Conservation (phyloP, 768 basidiomycete genomes). For the Podaxis sp. region DNA sequence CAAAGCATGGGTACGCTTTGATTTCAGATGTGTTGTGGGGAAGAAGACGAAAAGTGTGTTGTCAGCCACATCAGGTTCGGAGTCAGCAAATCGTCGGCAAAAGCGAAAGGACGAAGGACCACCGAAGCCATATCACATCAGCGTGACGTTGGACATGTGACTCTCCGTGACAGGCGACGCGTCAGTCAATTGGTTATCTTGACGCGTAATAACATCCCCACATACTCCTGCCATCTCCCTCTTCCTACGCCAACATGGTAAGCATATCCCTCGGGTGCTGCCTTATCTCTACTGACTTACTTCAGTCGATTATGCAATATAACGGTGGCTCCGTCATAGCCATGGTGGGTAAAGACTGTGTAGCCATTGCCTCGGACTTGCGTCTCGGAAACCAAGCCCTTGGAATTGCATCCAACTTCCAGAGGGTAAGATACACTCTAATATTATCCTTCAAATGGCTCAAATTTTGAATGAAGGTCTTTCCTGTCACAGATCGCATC, state of each 20-base stretch:
- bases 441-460: neutral
- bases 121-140: neutral
- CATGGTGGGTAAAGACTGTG: conserved; percentile 99
- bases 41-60: neutral
- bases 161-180: conserved; percentile 37
- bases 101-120: neutral
- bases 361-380: conserved; percentile 95
- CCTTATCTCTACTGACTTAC: conserved; percentile 16
- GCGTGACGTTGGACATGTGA: conserved; percentile 20
- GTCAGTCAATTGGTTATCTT: conserved; percentile 33
- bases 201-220: conserved; percentile 20
- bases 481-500: conserved; percentile 90
- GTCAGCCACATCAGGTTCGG: conserved; percentile 6
- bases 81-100: too few species aligned
- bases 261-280: conserved; percentile 12
- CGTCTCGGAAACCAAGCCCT: conserved; percentile 87
- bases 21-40: neutral
- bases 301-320: conserved; percentile 84
- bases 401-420: conserved; percentile 88
- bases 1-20: neutral
- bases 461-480: conserved; percentile 52
- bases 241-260: conserved; percentile 39
- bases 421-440: conserved; percentile 66
- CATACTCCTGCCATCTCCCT: conserved; percentile 17
- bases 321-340: conserved; percentile 99